phyloP scores from a whole-genome alignment of 75 land plant species.

The Picea sitchensis region DNA sequence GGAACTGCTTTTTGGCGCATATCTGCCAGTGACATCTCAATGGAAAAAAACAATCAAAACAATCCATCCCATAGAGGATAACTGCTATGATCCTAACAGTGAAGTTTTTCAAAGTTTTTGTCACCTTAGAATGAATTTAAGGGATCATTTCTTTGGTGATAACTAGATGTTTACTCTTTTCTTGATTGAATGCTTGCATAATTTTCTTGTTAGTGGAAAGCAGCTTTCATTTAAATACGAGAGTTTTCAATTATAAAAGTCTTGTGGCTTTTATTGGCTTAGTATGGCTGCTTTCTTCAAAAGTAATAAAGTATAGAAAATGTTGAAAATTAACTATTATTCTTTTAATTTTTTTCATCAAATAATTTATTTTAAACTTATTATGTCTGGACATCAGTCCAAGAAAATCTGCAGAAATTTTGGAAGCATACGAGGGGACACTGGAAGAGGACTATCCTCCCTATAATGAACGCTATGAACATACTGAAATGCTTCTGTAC shows the following conservation, averaged over 20 bases:
- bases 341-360: background rate
- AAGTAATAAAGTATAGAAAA: background rate
- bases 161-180: background rate
- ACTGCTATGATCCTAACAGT: no score
- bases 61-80: no score
- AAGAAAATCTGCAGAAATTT: slow-evolving; percentile 47
- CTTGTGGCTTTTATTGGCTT: background rate
- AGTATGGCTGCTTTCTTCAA: background rate
- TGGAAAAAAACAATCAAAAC: no score
- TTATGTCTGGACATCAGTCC: slow-evolving; percentile 20
- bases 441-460: slow-evolving; percentile 97
- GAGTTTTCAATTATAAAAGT: background rate
- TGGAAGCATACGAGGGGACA: slow-evolving; percentile 96
- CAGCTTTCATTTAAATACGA: background rate
- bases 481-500: slow-evolving; percentile 95
- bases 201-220: background rate
- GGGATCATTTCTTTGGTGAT: background rate
- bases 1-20: no score
- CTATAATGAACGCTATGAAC: slow-evolving; percentile 91
- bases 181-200: background rate
- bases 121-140: background rate
- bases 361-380: background rate
- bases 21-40: no score
- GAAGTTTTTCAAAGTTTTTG: background rate
- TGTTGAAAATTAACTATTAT: background rate